Percentiles rank a stretch among this genome's conserved stretches.
These are phyloP conservation scores for Pseudogymnoascus sp. DNA, from an alignment of 2,329 filamentous ascomycete genomes.

Conservation along the genomic window DNA sequence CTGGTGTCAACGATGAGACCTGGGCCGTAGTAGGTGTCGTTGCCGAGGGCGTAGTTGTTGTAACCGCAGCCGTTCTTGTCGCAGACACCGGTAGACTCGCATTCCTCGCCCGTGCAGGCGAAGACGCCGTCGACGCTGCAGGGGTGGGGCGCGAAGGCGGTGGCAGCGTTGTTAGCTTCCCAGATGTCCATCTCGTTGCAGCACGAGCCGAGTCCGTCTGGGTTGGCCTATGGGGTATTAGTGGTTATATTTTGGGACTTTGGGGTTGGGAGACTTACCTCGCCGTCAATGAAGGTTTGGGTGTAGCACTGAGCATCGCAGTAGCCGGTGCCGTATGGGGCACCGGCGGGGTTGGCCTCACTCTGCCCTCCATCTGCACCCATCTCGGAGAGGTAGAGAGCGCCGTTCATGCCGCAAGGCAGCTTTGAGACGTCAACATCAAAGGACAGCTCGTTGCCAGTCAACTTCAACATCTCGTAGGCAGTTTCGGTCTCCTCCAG, in stretches of 20 bases:
- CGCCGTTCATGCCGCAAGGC: constrained; percentile 40
- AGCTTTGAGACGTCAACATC: constrained; percentile 35
- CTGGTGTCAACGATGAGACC: constrained; percentile 32
- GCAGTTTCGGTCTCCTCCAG: constrained; percentile 34
- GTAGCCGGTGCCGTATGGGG: constrained; percentile 42
- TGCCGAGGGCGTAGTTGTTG: constrained; percentile 33
- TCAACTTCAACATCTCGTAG: constrained; percentile 39
- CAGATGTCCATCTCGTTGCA: constrained; percentile 51
- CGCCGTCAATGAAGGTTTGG: constrained; percentile 3
- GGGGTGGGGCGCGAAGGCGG: constrained; percentile 41
- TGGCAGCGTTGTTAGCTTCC: constrained; percentile 44
- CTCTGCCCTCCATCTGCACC: constrained; percentile 28
- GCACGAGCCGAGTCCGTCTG: constrained; percentile 39
- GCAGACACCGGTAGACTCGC: constrained; percentile 34
- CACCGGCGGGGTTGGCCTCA: constrained; percentile 35
- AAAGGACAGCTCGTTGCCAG: constrained; percentile 38
- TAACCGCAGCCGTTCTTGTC: constrained; percentile 37
- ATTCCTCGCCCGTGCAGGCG: constrained; percentile 37
- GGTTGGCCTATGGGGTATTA: constrained; percentile 37
- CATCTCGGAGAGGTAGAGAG: constrained; percentile 40
- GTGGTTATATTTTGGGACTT: constrained; percentile 34
- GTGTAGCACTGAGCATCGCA: constrained; percentile 35
- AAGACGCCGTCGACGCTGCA: constrained; percentile 40
- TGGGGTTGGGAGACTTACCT: background rate
- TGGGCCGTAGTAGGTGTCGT: constrained; percentile 19